Base-by-base conservation (phyloP, 768 basidiomycete species). In the Rhizopogon sp. region DNA sequence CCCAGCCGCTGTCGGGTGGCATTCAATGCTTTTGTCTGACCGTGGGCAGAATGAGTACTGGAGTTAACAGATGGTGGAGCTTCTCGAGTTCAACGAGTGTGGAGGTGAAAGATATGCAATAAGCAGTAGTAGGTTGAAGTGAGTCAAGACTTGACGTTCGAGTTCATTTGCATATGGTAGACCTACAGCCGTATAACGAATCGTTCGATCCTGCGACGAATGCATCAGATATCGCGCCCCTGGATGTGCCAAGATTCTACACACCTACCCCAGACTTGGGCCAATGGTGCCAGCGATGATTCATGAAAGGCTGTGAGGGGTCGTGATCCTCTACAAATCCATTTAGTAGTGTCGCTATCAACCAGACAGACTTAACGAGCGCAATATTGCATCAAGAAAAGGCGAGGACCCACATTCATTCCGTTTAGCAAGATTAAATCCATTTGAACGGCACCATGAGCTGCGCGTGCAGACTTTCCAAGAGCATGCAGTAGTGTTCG, bases 401-500 rank as follows among this genome's bases (percentile, higher is more conserved):
- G 70, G 68, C 90, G 87, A 3, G 88, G 87, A 0, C 89, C 89
- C 50, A 81, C 66, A 60, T 84, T 79, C 62, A 77, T 74, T 16
- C 80, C 83, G 1, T 69, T 75, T 0, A 84, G 83, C 0, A 90
- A 72, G 37, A 87, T 80, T 8, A 91, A 72, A 64, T 85, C 83
- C 3, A 89, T 88, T 66, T 90, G 88, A 0, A 90, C 80, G 13
- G 88, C 78, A 5, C 87, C 87, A 64, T 90, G 87, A 0, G 87
- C 89, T 0, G 88, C 81, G 20, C 20, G 20, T 20, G 20, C 20
- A 0, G 83, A 85, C 70, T 82, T 84, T 0, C 83, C 88, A 13
- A 88, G 71, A 5, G 76, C 84, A 88, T 80, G 89, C 89, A 92
- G 88, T 88, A 92, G 64, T 92, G 20, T 2, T 92, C 58, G 75